Base-by-base conservation (phyloP, 176 grass and related monocot species). In the Aegilops longissima region DNA sequence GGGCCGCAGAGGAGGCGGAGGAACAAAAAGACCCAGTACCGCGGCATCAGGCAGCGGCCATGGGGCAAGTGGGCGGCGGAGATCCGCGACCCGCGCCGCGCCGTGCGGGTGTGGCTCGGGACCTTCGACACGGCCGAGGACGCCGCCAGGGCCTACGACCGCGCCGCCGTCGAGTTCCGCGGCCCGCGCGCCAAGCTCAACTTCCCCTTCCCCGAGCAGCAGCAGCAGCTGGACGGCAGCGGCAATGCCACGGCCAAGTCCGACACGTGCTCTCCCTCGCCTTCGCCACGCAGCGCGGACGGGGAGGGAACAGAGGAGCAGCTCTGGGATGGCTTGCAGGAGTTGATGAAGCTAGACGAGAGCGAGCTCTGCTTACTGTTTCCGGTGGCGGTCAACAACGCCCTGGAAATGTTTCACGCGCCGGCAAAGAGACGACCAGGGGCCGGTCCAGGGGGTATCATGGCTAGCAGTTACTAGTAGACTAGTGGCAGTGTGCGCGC, bases 1-100 rank as follows among this genome's bases (percentile, higher is more conserved):
- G 52, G 40, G 6, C 70, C 54, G 76, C 81, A 91, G 70, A 73
- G 89, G 78, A 64, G 24, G 52, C 75, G 84, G 76, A 68, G 87
- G 44, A 84, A 76, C 42, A 98, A 92, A 61, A 97, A 95, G 85
- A 97, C 86, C 68, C 84, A 84, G 76, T 98, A 95, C 88, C 86
- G 96, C 29, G 97, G 97, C 63, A 94, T 98, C 66, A 84, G 97
- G 47, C 97, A 96, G 73, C 75, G 97, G 33, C 94, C 92, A 0
- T 99, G 97, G 97, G 97, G 97, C 0, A 99, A 99, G 73, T 99
- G 97, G 97, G 97, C 94, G 5, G 94, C 97, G 16, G 97, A 99
- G 85, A 99, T 99, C 76, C 94, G 97, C 1, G 97, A 99, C 85
- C 97, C 97, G 2, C 93, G 82, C 40, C 87, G 88, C 3, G 93